Base-by-base conservation (phyloP, 768 basidiomycete genomes). In the Boletus vermiculosoides region DNA sequence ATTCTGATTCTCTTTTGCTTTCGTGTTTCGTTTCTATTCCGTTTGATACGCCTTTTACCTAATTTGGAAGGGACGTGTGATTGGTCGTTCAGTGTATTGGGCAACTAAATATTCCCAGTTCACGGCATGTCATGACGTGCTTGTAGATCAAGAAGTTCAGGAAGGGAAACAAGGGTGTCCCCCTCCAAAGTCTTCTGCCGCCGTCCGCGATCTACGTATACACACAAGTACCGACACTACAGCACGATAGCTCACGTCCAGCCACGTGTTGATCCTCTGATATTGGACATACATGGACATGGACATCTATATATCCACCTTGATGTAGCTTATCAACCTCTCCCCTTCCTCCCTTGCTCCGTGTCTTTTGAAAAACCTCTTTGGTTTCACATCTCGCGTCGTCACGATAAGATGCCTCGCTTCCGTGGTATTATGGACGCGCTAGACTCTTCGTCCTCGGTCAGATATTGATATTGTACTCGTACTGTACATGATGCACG, bases 261-360 rank as follows among this genome's bases (percentile, higher is more conserved):
- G 20, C 23, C 47, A 50, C 40, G 42, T 11, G 53, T 28, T 60
- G 47, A 55, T 58, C 33, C 20, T 20, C 16, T 57, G 53, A 57
- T 55, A 22, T 42, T 63, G 36, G 45, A 42, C 39, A 33, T 46
- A 31, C 13, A 42, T 25, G 49, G 49, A 48, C 45, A 8, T 45
- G 50, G 45, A 49, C 39, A 52, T 40, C 16, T 56, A 62, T 55
- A 42, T 59, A 64, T 59, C 52, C 44, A 33, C 15, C 37, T 51
- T 23, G 48, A 50, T 57, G 56, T 62, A 59, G 52, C 63, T 65
- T 66, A 62, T 57, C 63, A 51, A 47, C 55, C 31, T 15, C 36
- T 28, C 28, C 30, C n/a, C 5, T 37, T 31, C 18, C 33, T 18
- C 31, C 16, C 23, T 31, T n/a, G 23, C 28, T 28, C 18, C 45